Evolutionary conservation across 2,329 filamentous ascomycete species (phyloP), one percentile per base, ranked within the genome.

Genomic region (Cladobotryum mycophilum): DNA sequence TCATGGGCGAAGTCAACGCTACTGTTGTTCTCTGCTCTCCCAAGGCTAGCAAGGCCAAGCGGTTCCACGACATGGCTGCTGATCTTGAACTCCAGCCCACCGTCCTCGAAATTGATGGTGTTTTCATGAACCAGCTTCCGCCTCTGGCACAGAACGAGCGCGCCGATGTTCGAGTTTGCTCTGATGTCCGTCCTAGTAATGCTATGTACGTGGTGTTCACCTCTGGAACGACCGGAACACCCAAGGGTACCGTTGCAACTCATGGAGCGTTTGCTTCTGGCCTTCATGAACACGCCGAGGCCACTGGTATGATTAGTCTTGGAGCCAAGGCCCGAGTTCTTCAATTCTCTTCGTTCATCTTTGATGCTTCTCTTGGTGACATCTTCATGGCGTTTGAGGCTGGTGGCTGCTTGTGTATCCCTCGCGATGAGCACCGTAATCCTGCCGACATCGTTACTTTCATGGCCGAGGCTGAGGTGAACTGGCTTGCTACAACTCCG

Each of bases 261-360:
- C 47, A 49, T 30, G n/a, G 14, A 25, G 40, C n/a, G 12, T 40
- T 47, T 14, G 18, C 15, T 13, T 22, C 15, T 14, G 45, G 34
- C 13, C 18, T 47, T 14, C 18, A 47, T 25, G 13, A 38, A 13
- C 45, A 47, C 12, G 34, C 34, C 15, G 34, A 22, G 7, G 25
- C 25, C 8, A 30, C 25, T 30, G 25, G 25, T 6, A 34, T 41
- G 15, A 34, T 37, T 11, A 17, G 18, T n/a, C 40, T 47, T 37
- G 30, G 15, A 15, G 4, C 33, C 62, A 9, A 66, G 38, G 69
- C 69, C 4, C 64, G 67, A 4, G 36, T 38, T 15, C 40, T 38
- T 17, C 34, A 47, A n/a, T 47, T 47, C 25, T 34, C 37, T 17
- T 33, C 20, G 2, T 57, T 48, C 20, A 55, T 44, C 8, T 58